Evolutionary conservation across 2,329 filamentous ascomycete genomes (phyloP), one percentile per base, ranked within the genome.

Genomic region (Madurella mycetomatis): DNA sequence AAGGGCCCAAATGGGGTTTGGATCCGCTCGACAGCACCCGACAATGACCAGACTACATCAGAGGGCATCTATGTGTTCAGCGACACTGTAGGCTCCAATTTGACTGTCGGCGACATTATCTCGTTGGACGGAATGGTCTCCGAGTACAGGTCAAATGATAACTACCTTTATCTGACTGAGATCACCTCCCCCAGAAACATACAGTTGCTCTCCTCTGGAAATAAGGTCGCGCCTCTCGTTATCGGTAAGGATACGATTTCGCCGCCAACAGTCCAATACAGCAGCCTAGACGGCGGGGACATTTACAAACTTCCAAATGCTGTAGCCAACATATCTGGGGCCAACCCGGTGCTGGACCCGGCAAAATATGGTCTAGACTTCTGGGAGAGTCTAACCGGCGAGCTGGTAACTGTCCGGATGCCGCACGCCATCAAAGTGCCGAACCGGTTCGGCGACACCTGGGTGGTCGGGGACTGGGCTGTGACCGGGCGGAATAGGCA

Each of bases 341-440:
- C 66, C 34, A 88, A 89, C 65, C 85, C 85, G 0, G 71, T 72
- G 13, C 75, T 89, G 40, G 67, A 85, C 56, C 85, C 85, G 1
- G 70, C 72, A 18, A 70, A 73, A 41, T 89, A 84, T 63, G 86
- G 86, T 2, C 72, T 89, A 31, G 86, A 89, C 67, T 90, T 88
- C 65, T 89, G 86, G 86, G 83, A 89, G 75, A 84, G 80, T 58
- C 69, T 89, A 54, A 75, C 73, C 51, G 86, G 85, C 30, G 84
- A 88, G 68, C 73, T 88, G 8, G 85, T 90, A 13, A 87, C 81
- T 0, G 71, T 89, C 45, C 75, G 75, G 60, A 75, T 70, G 44
- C 79, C 83, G 1, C 76, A 72, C 12, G 82, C 81, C 42, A 69
- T 88, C 44, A 75, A 77, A 48, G 80, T 80, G 52, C 82, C 86